Evolutionary conservation across 768 basidiomycete genomes (phyloP), one percentile per base, ranked within the genome.

Genomic region (Lactarius akahatsu): DNA sequence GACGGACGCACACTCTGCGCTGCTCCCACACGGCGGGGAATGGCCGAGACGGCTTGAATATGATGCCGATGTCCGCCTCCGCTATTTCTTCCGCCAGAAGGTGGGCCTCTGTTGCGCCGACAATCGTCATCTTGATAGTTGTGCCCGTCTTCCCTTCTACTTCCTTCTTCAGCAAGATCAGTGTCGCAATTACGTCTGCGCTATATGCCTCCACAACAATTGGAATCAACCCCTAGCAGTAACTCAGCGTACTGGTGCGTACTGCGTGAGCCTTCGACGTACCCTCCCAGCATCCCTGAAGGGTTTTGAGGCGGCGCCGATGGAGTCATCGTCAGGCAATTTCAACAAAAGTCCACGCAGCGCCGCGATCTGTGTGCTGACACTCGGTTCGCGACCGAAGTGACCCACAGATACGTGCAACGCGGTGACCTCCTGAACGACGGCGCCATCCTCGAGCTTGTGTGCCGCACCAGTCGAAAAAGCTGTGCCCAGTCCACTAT

Each of bases 21-120:
- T 79, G 75, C 70, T 90, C 89, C 94, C 94, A 97, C 8, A 72
- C 62, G 34, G 73, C 71, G 0, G 95, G 94, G 80, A 88, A 93
- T 6, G 92, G 82, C 61, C 91, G 78, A 2, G 86, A 78, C 13
- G 89, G 88, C 5, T 80, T 75, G 28, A 92, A 71, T 69, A 96
- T 84, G 38, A 95, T 84, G 28, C 91, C 91, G 52, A 94, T 78
- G 16, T 81, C 78, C 2, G 90, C 87, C 30, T 79, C 78, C 0
- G 85, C 89, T 32, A 96, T 81, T 68, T 92, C 83, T 61, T 84
- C 79, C 1, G 92, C 93, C 28, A 96, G 76, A 11, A 92, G 74
- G 73, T 89, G 87, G 0, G 87, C 88, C 72, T 93, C 90, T 2
- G 81, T 77, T 0, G 83, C 91, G 56, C 87, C 85, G 4, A 77